A percentile compares a stretch with the other conserved stretches of the same genome.
These are phyloP conservation scores for Asterella californica DNA, from an alignment of 225 moss, liverwort and hornwort genomes.

Conservation along the genomic window DNA sequence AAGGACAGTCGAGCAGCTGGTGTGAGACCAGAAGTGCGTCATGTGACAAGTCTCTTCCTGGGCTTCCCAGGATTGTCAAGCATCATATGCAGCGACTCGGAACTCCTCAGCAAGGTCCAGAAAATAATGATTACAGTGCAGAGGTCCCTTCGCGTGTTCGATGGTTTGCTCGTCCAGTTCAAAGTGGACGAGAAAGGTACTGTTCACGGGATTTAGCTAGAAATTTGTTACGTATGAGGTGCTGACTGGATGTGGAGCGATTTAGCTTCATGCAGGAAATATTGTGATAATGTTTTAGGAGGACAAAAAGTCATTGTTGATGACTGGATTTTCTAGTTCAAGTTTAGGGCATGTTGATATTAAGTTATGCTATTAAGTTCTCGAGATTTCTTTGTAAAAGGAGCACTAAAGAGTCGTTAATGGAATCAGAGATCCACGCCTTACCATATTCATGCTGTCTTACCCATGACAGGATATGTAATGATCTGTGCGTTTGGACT, in stretches of 20 bases:
- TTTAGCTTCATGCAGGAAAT: not conserved
- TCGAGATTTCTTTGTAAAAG: not conserved
- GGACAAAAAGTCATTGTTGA: not conserved
- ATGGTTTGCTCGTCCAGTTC: conserved; percentile 52
- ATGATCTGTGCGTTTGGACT: conserved; percentile 60
- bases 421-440: not conserved
- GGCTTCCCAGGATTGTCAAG: conserved; percentile 48
- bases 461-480: conserved; percentile 37
- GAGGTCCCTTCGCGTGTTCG: conserved; percentile 42
- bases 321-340: not conserved
- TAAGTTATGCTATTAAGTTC: not conserved
- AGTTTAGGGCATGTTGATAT: not conserved
- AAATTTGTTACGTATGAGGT: not conserved
- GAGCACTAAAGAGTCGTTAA: not conserved
- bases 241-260: not conserved
- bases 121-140: conserved; percentile 50
- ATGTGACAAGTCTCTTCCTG: conserved; percentile 49
- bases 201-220: not conserved
- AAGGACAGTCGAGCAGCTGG: conserved; percentile 30
- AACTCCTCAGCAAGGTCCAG: conserved; percentile 39
- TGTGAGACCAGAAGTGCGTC: conserved; percentile 47
- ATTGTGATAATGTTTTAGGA: not conserved
- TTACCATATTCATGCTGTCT: not conserved
- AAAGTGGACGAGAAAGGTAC: conserved; percentile 61
- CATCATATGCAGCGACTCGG: conserved; percentile 2